Evolutionary conservation across 2,329 filamentous ascomycete species (phyloP).

Genomic region (Ambrosiella cleistominuta): DNA sequence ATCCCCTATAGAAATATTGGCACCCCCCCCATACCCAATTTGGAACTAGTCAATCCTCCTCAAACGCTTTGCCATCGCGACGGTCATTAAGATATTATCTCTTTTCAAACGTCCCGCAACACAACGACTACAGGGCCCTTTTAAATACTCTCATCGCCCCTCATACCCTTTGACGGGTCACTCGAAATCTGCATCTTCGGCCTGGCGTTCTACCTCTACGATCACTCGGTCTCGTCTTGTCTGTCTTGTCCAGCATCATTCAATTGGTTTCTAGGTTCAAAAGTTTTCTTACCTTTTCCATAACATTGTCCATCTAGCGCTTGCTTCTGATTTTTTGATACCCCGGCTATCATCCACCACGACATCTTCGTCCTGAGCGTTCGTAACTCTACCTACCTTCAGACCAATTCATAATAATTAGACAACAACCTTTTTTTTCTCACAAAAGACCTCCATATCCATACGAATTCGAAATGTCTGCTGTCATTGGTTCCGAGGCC

Average conservation of each 20-base stretch:
- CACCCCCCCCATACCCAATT: background rate
- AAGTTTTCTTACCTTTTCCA: background rate
- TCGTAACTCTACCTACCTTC: too few species aligned
- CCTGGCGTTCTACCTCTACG: background rate
- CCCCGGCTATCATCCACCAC: background rate
- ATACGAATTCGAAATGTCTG: constrained; percentile 7
- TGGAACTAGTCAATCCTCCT: background rate
- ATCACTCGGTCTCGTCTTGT: background rate
- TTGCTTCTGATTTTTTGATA: background rate
- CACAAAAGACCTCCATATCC: too few species aligned
- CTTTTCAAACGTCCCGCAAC: background rate
- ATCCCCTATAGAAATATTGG: background rate
- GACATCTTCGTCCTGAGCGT: background rate
- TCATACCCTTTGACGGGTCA: background rate
- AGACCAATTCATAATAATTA: too few species aligned
- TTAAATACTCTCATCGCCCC: background rate
- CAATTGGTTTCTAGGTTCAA: background rate
- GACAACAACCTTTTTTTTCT: too few species aligned
- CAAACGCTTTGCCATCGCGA: background rate
- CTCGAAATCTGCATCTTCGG: background rate
- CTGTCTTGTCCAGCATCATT: background rate
- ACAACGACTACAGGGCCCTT: background rate
- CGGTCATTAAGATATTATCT: background rate
- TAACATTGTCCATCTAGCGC: background rate
- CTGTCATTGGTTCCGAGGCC: constrained; percentile 19